Conservation (phyloP, 116 monocot species). For the Papilionanthe hybrid region DNA sequence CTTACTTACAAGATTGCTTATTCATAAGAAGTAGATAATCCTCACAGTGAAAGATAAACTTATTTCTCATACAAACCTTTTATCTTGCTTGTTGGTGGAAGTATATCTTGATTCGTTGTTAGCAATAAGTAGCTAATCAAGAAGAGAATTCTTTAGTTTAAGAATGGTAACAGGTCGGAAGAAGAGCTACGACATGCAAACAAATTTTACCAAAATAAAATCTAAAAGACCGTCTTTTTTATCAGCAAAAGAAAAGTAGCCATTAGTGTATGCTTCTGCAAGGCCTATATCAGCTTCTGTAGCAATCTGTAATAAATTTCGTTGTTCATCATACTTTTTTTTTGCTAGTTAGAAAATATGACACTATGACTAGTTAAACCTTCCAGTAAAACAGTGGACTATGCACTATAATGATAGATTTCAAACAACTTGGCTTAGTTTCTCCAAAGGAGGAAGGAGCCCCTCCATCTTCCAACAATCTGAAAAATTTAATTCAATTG, state of each 20-base stretch:
- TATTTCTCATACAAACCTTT: conserved; percentile 35
- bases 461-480: conserved; percentile 67
- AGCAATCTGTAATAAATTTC: conserved; percentile 40
- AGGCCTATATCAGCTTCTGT: conserved; percentile 71
- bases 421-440: conserved; percentile 20
- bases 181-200: neutral
- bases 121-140: conserved; percentile 69
- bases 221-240: conserved; percentile 53
- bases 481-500: conserved; percentile 8
- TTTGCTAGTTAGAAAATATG: neutral
- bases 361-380: conserved; percentile 18
- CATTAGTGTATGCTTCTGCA: conserved; percentile 69
- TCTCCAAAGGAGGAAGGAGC: conserved; percentile 42
- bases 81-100: conserved; percentile 18
- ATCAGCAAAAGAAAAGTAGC: conserved; percentile 56
- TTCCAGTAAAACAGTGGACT: conserved; percentile 70
- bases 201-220: conserved; percentile 45
- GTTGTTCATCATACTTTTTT: neutral
- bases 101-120: conserved; percentile 56
- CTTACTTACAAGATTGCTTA: neutral
- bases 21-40: neutral
- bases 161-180: neutral
- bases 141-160: neutral
- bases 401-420: conserved; percentile 50
- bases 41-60: neutral